Conservation (phyloP, 805 yeast species). For the Zygotorulaspora danielsina region DNA sequence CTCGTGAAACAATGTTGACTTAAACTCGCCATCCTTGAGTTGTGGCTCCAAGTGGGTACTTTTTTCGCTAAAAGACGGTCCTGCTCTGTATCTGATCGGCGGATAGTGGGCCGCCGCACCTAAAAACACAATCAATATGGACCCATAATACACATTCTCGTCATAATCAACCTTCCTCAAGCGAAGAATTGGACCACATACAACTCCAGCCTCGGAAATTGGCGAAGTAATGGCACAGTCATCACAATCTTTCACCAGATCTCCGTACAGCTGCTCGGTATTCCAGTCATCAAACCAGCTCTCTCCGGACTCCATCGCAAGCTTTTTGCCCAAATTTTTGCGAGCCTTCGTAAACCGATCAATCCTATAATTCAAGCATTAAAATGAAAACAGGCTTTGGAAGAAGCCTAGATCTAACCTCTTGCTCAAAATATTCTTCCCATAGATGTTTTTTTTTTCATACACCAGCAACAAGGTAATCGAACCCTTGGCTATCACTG, state of each 20-base stretch:
- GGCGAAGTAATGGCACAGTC: constrained; percentile 24
- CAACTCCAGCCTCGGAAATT: constrained; percentile 24
- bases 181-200: constrained; percentile 76
- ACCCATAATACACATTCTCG: constrained; percentile 55
- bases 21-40: constrained; percentile 41
- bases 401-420: too few relatives aligned
- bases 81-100: constrained; percentile 11
- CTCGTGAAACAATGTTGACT: constrained; percentile 42
- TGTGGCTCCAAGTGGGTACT: background rate
- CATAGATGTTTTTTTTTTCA: too few relatives aligned
- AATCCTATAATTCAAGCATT: too few relatives aligned
- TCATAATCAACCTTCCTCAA: constrained; percentile 59
- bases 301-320: background rate
- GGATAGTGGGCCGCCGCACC: constrained; percentile 40
- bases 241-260: constrained; percentile 22
- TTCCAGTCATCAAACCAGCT: constrained; percentile 31
- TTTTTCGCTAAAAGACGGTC: constrained; percentile 9
- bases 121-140: constrained; percentile 57
- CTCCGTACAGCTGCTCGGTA: constrained; percentile 19
- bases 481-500: constrained; percentile 4
- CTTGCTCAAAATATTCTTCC: too few relatives aligned
- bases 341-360: too few relatives aligned
- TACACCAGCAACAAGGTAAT: too few relatives aligned
- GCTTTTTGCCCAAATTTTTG: background rate
- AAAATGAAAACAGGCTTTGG: too few relatives aligned